phyloP scores from a whole-genome alignment of 495 filamentous ascomycete genomes.

The Penicillium waksmanii region DNA sequence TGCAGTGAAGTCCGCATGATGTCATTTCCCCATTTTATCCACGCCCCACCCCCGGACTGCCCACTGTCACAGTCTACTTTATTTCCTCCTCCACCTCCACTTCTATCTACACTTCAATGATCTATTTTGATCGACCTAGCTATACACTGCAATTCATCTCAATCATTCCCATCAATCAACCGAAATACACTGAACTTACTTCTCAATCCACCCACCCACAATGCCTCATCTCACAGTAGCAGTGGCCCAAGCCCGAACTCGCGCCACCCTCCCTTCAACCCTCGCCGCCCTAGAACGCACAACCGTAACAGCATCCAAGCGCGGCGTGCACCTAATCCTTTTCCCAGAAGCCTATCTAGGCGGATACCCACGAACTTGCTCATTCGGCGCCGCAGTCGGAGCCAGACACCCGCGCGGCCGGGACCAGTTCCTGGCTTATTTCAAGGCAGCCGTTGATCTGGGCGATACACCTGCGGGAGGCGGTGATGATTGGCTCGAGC shows the following conservation, averaged over 20 bases:
- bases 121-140: too few relatives aligned
- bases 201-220: neutral
- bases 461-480: slow-evolving; percentile 82
- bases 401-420: slow-evolving; percentile 69
- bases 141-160: neutral
- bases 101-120: neutral
- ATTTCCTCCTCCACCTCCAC: neutral
- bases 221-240: slow-evolving; percentile 69
- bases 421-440: slow-evolving; percentile 85
- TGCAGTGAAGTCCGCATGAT: neutral
- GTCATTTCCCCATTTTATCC: neutral
- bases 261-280: slow-evolving; percentile 63
- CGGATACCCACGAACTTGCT: slow-evolving; percentile 87
- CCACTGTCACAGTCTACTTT: neutral
- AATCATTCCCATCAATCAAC: neutral
- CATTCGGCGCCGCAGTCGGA: slow-evolving; percentile 77
- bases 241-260: slow-evolving; percentile 63
- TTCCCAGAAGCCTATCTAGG: slow-evolving; percentile 95
- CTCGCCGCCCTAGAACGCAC: slow-evolving; percentile 66
- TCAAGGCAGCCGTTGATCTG: slow-evolving; percentile 76
- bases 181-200: neutral
- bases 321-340: slow-evolving; percentile 74
- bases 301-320: slow-evolving; percentile 42
- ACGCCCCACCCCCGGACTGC: neutral
- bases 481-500: slow-evolving; percentile 73